These are phyloP conservation scores for Blumeria graminis DNA, from an alignment of 2,329 filamentous ascomycete species.

Conservation along the genomic window DNA sequence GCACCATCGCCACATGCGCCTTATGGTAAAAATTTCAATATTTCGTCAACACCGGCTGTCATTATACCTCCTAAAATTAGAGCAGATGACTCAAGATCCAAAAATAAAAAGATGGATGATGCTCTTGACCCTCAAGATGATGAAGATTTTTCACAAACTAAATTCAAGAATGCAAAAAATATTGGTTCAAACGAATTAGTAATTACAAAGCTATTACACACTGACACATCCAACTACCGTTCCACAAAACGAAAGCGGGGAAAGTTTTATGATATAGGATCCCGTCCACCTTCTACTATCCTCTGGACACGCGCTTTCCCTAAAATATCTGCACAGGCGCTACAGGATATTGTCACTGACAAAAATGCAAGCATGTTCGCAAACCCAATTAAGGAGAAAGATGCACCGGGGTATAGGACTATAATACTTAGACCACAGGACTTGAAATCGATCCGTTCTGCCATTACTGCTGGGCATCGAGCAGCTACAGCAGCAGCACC, in stretches of 20 bases:
- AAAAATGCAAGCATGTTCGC: constrained; percentile 61
- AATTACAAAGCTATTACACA: not conserved
- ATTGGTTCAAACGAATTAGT: not conserved
- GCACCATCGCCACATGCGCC: not conserved
- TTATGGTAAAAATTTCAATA: not conserved
- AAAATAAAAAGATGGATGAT: not conserved
- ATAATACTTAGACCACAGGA: constrained; percentile 55
- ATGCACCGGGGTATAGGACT: constrained; percentile 52
- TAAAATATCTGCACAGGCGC: constrained; percentile 44
- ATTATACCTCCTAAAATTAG: not conserved
- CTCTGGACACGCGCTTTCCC: constrained; percentile 54
- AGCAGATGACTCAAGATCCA: too few species aligned
- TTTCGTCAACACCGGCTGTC: not conserved
- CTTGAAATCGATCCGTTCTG: constrained; percentile 52
- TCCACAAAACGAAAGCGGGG: constrained; percentile 32
- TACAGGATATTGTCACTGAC: constrained; percentile 56
- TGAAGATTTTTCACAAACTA: constrained; percentile 30
- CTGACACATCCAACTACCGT: constrained; percentile 16
- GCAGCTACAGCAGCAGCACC: constrained; percentile 38
- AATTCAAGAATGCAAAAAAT: constrained; percentile 12
- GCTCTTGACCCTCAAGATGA: constrained; percentile 25
- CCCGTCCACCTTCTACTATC: constrained; percentile 39
- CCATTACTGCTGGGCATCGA: constrained; percentile 49
- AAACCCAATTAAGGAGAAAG: constrained; percentile 46
- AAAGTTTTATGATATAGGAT: constrained; percentile 13